Evolutionary conservation across 768 basidiomycete species (phyloP).

Genomic region (Asterophora lycoperdoides): DNA sequence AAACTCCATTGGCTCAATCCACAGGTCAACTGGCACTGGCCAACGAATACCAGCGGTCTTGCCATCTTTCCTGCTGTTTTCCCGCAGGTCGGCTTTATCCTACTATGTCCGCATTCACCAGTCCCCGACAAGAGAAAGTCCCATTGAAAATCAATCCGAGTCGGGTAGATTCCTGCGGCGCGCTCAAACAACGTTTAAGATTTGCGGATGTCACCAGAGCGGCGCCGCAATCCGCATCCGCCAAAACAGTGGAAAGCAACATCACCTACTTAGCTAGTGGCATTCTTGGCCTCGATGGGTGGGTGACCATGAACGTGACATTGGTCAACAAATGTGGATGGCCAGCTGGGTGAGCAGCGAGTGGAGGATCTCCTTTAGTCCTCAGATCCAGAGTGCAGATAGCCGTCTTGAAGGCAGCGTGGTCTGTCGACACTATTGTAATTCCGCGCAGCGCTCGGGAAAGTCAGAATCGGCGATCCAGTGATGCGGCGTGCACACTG

Average conservation of each 20-base stretch:
- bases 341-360: slow-evolving; percentile 2
- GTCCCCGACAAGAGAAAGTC: not conserved
- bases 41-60: not conserved
- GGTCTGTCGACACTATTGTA: slow-evolving; percentile 3
- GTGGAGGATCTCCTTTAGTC: slow-evolving; percentile 9
- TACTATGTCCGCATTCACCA: slow-evolving; percentile 7
- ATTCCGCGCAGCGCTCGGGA: slow-evolving; percentile 14
- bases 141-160: slow-evolving; percentile 10
- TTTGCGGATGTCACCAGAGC: slow-evolving; percentile 12
- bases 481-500: slow-evolving; percentile 6
- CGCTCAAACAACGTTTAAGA: slow-evolving; percentile 12
- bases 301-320: slow-evolving; percentile 3
- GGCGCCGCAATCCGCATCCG: slow-evolving; percentile 5
- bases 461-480: slow-evolving; percentile 6
- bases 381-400: slow-evolving; percentile 14
- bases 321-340: slow-evolving; percentile 11
- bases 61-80: slow-evolving; percentile 1
- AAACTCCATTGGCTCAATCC: too few species aligned
- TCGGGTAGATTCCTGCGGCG: slow-evolving; percentile 10
- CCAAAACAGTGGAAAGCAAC: not conserved
- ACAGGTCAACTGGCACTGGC: slow-evolving; percentile 6
- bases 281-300: not conserved
- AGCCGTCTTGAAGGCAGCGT: slow-evolving; percentile 15
- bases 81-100: slow-evolving; percentile 12
- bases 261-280: slow-evolving; percentile 4